A percentile compares a stretch with the other conserved stretches of the same genome.
These are phyloP conservation scores for Penicillium sp. DNA, from an alignment of 2,329 filamentous ascomycete genomes.

Conservation along the genomic window DNA sequence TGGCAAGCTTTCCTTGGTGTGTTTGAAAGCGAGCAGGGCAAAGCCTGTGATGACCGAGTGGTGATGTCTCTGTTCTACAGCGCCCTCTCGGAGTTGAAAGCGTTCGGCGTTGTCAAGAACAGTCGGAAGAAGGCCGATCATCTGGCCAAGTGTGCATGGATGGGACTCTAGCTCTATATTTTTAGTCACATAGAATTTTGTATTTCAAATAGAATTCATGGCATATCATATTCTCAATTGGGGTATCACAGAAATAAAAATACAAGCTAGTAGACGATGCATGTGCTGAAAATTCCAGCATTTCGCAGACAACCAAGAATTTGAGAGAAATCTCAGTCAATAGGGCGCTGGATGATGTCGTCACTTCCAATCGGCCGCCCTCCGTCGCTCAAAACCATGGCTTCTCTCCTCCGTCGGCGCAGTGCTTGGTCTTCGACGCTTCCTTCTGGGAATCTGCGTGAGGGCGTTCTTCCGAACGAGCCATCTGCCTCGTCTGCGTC, in stretches of 20 bases:
- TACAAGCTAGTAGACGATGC: conserved; percentile 2
- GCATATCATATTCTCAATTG: conserved; percentile 15
- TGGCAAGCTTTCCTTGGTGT: conserved; percentile 63
- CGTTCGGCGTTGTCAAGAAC: conserved; percentile 82
- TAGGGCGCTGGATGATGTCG: conserved; percentile 73
- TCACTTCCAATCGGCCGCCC: conserved; percentile 69
- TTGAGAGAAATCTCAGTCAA: conserved; percentile 7
- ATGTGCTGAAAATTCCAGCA: neutral
- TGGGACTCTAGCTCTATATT: conserved; percentile 54
- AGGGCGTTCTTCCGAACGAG: conserved; percentile 33
- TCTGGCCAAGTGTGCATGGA: conserved; percentile 79
- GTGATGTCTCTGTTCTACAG: conserved; percentile 77
- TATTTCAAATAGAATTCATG: conserved; percentile 4
- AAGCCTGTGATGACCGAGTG: conserved; percentile 34
- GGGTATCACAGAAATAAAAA: conserved; percentile 35
- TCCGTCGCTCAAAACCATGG: conserved; percentile 89
- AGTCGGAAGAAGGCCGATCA: conserved; percentile 93
- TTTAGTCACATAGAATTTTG: conserved; percentile 2
- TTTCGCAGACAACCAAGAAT: neutral
- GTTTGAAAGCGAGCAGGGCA: conserved; percentile 38
- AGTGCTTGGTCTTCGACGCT: conserved; percentile 64
- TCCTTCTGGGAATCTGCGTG: conserved; percentile 34
- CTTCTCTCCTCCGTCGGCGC: conserved; percentile 75
- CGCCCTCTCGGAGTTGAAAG: conserved; percentile 78
- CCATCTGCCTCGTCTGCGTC: conserved; percentile 54